Evolutionary conservation across 345 rosid species (phyloP), one percentile per base, ranked within the genome.

Genomic region (Citrus cavaleriei): DNA sequence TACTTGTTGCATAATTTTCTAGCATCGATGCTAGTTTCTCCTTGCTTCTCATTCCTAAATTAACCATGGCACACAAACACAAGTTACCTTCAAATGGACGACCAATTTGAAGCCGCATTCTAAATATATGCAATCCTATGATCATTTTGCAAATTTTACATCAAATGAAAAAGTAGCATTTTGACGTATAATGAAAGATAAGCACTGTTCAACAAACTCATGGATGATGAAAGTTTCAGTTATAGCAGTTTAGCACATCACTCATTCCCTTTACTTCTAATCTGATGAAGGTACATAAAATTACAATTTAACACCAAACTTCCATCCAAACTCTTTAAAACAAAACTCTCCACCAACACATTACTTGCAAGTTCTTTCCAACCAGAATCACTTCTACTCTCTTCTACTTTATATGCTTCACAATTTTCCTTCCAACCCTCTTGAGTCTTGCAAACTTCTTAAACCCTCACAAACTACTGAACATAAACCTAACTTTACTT

Each of bases 1-100:
- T 51, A 64, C 54, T 62, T 77, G 66, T 28, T 57, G 38, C 63
- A 55, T 77, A 73, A 22, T 71, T 76, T 74, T 55, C 42, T 65
- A 49, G 40, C 74, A 12, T 65, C 51, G 54, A 69, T n/a, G 40
- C 70, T 18, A 34, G 9, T n/a, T 59, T 67, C 51, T 25, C n/a
- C 32, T n/a, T 30, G 21, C 73, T 18, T 40, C 59, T 55, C 16
- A 46, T 46, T 13, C 14, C 51, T 46, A 46, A 46, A 46, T 46
- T 46, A 46, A 13, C 51, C 51, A 46, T 46, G 51, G 16, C 51
- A 46, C 51, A 46, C 1, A 46, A 42, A 46, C 51, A 46, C 51
- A 46, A 13, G 51, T 13, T 46, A 46, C 51, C 51, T 12, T 14
- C 5, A 32, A 21, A 6, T 42, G 58, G 32, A 16, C 7, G 27